phyloP scores from a whole-genome alignment of 202 grass and related monocot genomes.

The Schoenoplectus triqueter region DNA sequence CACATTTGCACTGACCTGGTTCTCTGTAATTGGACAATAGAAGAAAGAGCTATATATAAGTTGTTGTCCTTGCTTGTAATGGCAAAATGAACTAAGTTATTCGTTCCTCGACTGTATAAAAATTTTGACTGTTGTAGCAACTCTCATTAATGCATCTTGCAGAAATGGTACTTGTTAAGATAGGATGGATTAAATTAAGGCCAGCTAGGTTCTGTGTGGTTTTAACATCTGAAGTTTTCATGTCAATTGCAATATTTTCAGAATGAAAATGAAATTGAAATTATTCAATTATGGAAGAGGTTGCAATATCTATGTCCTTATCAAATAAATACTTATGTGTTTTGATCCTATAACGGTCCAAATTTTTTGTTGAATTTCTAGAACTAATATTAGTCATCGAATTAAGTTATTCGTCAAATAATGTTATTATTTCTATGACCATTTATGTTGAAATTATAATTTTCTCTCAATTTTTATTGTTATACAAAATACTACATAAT shows the following conservation, averaged over 20 bases:
- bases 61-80: too few species aligned
- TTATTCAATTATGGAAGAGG: not conserved
- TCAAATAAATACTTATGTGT: too few species aligned
- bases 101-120: not conserved
- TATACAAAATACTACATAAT: too few species aligned
- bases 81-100: not conserved
- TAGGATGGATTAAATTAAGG: not conserved
- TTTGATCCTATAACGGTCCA: not conserved
- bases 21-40: not conserved
- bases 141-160: constrained; percentile 8
- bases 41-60: not conserved
- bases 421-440: too few species aligned
- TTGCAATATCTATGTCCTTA: not conserved
- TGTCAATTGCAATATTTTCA: not conserved
- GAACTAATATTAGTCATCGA: too few species aligned
- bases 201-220: not conserved
- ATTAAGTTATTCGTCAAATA: too few species aligned
- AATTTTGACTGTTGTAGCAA: not conserved
- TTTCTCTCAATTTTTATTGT: too few species aligned
- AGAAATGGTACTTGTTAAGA: constrained; percentile 4
- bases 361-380: not conserved
- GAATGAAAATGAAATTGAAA: not conserved
- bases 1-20: not conserved
- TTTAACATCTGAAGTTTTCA: not conserved
- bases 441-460: too few species aligned